phyloP scores from a whole-genome alignment of 2,329 filamentous ascomycete species.

The Colletotrichum zoysiae region DNA sequence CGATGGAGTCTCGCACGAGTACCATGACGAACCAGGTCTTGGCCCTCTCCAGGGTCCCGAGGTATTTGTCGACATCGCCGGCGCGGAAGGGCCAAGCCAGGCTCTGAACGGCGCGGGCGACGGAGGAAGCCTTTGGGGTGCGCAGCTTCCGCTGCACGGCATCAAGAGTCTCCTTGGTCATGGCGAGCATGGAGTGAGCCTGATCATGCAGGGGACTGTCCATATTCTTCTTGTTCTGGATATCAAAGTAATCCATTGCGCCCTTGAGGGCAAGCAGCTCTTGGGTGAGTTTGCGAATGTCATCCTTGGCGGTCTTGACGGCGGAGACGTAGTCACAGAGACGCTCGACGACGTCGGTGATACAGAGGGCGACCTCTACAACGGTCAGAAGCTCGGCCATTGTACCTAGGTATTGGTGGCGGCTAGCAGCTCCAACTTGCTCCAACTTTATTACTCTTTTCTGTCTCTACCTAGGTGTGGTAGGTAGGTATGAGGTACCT shows the following conservation, averaged over 20 bases:
- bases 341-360: conserved; percentile 43
- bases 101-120: conserved; percentile 38
- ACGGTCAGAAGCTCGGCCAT: conserved; percentile 44
- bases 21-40: conserved; percentile 48
- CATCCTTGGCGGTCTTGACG: conserved; percentile 45
- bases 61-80: conserved; percentile 43
- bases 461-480: not conserved
- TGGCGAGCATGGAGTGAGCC: conserved; percentile 41
- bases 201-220: conserved; percentile 25
- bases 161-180: conserved; percentile 44
- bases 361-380: conserved; percentile 43
- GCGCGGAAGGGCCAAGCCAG: conserved; percentile 44
- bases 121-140: conserved; percentile 31
- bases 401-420: conserved; percentile 32
- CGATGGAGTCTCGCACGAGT: conserved; percentile 44
- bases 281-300: conserved; percentile 44
- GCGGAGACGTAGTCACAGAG: conserved; percentile 42
- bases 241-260: conserved; percentile 43
- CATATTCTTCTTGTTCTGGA: conserved; percentile 9
- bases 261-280: conserved; percentile 46
- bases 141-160: conserved; percentile 41
- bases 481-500: not conserved
- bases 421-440: not conserved
- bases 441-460: not conserved
- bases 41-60: conserved; percentile 44